Percentiles rank a stretch among this genome's conserved stretches.
phyloP scores from a whole-genome alignment of 352 stramenopile species.

The Globisporangium polare region DNA sequence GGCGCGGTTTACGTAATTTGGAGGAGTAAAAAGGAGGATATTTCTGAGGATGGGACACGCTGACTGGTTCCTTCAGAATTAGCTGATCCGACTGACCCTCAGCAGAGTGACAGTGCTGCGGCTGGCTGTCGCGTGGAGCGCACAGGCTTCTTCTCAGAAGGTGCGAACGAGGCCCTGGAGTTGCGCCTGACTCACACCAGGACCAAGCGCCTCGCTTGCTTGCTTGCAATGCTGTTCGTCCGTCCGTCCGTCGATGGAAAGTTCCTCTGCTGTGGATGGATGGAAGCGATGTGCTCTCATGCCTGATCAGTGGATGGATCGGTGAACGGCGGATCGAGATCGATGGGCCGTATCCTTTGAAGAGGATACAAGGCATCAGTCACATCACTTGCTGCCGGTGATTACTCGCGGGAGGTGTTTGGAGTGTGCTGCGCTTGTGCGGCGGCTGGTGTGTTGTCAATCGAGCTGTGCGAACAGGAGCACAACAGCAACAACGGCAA shows the following conservation, averaged over 20 bases:
- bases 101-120: constrained; percentile 1
- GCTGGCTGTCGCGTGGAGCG: no score
- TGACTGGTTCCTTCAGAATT: constrained; percentile 3
- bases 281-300: background rate
- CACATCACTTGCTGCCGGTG: background rate
- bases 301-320: constrained; percentile 1
- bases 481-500: background rate
- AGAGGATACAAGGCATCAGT: no score
- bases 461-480: background rate
- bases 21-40: no score
- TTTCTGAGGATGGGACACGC: background rate
- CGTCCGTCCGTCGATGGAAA: background rate
- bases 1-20: no score
- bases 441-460: background rate
- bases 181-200: no score
- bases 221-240: no score
- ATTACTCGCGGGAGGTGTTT: no score
- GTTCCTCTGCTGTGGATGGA: background rate
- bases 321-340: background rate
- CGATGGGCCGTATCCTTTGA: background rate
- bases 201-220: no score
- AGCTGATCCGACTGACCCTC: background rate
- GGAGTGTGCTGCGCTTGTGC: no score
- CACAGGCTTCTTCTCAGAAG: no score
- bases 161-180: no score